phyloP scores from a whole-genome alignment of 2,329 filamentous ascomycete genomes.

The Epichloe sp. region DNA sequence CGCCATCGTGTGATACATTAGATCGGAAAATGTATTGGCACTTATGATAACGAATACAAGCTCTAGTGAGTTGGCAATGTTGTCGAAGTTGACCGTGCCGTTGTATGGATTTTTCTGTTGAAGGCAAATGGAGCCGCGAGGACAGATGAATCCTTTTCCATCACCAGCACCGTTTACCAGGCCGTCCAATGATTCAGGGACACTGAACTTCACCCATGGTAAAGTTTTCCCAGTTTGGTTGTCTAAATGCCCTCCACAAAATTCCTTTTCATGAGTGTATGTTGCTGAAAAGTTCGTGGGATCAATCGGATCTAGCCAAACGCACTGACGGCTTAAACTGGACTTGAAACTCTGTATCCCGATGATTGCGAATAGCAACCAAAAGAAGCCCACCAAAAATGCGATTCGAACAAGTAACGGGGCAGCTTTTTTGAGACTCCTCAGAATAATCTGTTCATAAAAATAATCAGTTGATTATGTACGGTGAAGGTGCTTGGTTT shows the following conservation, averaged over 20 bases:
- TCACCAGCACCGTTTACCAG: constrained; percentile 35
- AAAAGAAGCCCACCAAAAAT: constrained; percentile 93
- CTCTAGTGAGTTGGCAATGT: constrained; percentile 83
- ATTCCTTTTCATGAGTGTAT: constrained; percentile 54
- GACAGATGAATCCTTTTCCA: constrained; percentile 81
- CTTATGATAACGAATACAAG: constrained; percentile 98
- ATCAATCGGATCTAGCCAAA: constrained; percentile 57
- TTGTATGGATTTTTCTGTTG: constrained; percentile 69
- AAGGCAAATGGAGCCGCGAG: constrained; percentile 68
- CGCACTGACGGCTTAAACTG: constrained; percentile 62
- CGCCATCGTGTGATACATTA: constrained; percentile 87
- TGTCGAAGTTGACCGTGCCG: constrained; percentile 85
- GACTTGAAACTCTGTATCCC: constrained; percentile 94
- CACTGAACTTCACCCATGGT: constrained; percentile 50
- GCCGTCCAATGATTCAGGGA: constrained; percentile 26
- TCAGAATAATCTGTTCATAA: constrained; percentile 60
- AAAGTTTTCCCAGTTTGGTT: constrained; percentile 40
- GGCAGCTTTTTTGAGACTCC: constrained; percentile 89
- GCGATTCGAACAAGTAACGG: constrained; percentile 85
- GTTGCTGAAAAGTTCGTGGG: constrained; percentile 39
- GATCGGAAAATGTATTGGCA: constrained; percentile 88
- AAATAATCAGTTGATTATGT: constrained; percentile 5
- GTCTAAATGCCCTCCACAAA: constrained; percentile 75
- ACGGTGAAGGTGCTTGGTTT: background rate
- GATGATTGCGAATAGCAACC: constrained; percentile 92